Conservation (phyloP, 2,329 filamentous ascomycete genomes). For the Macrophomina tecta region DNA sequence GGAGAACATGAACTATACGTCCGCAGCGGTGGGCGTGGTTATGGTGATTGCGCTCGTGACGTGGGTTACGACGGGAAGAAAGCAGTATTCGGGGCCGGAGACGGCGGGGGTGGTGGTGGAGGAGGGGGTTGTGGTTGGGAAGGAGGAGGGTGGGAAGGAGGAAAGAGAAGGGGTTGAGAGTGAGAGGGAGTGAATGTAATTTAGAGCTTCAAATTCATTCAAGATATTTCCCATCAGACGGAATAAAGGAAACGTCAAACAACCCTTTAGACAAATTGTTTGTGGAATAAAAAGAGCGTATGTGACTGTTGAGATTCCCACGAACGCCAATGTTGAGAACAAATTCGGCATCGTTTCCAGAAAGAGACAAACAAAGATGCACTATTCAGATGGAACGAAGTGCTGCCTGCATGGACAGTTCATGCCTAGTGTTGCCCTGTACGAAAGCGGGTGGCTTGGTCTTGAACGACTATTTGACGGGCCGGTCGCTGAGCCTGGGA, state of each 20-base stretch:
- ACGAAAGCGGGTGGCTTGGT: not conserved
- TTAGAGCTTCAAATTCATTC: too few relatives aligned
- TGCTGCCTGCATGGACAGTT: too few relatives aligned
- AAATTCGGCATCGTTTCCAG: too few relatives aligned
- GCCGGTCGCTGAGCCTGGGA: not conserved
- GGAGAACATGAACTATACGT: slow-evolving; percentile 65
- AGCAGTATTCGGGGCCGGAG: slow-evolving; percentile 57
- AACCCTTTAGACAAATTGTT: too few relatives aligned
- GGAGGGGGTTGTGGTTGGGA: not conserved
- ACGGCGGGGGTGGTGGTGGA: slow-evolving; percentile 15
- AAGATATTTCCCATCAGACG: too few relatives aligned
- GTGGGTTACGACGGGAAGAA: slow-evolving; percentile 59
- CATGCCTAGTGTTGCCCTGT: too few relatives aligned
- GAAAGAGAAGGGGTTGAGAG: not conserved
- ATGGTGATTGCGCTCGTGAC: slow-evolving; percentile 58
- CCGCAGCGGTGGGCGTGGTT: slow-evolving; percentile 61
- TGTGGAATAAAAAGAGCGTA: too few relatives aligned
- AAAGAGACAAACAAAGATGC: too few relatives aligned
- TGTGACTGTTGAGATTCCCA: too few relatives aligned
- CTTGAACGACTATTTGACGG: not conserved
- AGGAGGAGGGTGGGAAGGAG: not conserved
- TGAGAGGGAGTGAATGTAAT: not conserved
- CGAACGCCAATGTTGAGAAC: too few relatives aligned
- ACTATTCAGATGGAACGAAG: too few relatives aligned
- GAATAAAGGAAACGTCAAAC: too few relatives aligned